These are phyloP conservation scores for Mortierella sp. DNA, from an alignment of 371 early-diverging fungal genomes.

Conservation along the genomic window DNA sequence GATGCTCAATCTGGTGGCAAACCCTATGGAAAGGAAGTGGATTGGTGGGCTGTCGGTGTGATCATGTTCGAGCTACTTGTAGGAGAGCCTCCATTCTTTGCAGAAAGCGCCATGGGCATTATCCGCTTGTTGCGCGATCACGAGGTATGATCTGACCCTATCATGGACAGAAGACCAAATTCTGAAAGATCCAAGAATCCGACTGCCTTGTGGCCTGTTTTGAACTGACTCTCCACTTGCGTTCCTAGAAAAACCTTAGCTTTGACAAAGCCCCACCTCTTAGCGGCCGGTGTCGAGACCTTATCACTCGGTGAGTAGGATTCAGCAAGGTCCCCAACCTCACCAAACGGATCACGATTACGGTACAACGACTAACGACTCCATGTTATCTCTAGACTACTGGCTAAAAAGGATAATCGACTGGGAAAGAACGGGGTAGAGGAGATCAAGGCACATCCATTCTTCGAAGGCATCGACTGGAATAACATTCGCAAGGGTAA, in stretches of 20 bases:
- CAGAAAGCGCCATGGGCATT: constrained; percentile 84
- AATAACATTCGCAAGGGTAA: constrained; percentile 62
- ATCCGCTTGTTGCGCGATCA: constrained; percentile 84
- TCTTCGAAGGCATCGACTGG: constrained; percentile 88
- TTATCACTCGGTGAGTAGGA: constrained; percentile 31
- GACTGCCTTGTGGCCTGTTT: too few relatives aligned
- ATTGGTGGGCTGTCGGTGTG: constrained; percentile 99
- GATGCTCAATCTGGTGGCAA: constrained; percentile 66
- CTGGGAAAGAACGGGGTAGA: constrained; percentile 76
- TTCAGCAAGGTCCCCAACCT: too few relatives aligned
- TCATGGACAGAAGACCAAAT: too few relatives aligned
- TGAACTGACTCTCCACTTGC: too few relatives aligned
- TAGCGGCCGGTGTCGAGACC: constrained; percentile 36
- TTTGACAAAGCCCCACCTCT: constrained; percentile 33
- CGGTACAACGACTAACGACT: neutral
- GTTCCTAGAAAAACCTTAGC: constrained; percentile 57
- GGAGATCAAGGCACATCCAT: constrained; percentile 85
- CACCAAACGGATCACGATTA: too few relatives aligned
- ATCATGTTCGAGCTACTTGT: constrained; percentile 98
- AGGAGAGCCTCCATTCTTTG: constrained; percentile 95
- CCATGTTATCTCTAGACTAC: constrained; percentile 60
- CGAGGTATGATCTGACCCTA: constrained; percentile 53
- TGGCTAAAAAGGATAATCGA: constrained; percentile 78
- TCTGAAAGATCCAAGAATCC: too few relatives aligned
- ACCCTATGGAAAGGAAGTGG: constrained; percentile 92